Conservation (phyloP, 345 rosid genomes). For the Linum usitatissimum region DNA sequence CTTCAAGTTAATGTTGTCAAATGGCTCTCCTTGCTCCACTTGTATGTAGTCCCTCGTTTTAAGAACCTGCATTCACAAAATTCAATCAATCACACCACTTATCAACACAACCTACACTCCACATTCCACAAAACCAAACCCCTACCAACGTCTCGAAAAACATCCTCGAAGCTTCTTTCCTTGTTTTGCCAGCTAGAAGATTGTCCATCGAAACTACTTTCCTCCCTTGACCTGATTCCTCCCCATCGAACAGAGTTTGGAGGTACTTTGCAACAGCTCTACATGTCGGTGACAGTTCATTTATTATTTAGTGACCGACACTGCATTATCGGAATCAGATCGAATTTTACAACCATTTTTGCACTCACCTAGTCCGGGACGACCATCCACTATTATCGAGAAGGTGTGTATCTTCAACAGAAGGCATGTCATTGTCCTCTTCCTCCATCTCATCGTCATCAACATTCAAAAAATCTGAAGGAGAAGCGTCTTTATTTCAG, state of each 20-base stretch:
- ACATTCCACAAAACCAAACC: neutral
- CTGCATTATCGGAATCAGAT: neutral
- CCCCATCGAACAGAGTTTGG: constrained; percentile 59
- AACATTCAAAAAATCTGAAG: constrained; percentile 70
- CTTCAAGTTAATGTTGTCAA: constrained; percentile 51
- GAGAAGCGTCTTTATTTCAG: neutral
- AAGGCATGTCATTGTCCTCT: constrained; percentile 44
- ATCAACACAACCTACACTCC: neutral
- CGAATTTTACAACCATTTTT: neutral
- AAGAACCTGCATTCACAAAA: constrained; percentile 45
- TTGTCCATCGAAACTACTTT: constrained; percentile 48
- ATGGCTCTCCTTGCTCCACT: constrained; percentile 68
- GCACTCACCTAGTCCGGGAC: constrained; percentile 81
- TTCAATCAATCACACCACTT: neutral
- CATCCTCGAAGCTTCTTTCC: constrained; percentile 97
- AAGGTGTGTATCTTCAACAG: constrained; percentile 47
- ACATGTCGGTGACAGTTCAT: neutral
- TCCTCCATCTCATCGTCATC: constrained; percentile 78
- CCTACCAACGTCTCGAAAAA: constrained; percentile 96
- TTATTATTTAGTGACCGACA: neutral
- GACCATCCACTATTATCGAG: constrained; percentile 97
- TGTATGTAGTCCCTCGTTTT: constrained; percentile 90
- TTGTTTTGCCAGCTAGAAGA: constrained; percentile 80
- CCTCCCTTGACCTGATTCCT: constrained; percentile 54
- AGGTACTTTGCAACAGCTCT: constrained; percentile 96